phyloP scores from a whole-genome alignment of 2,329 filamentous ascomycete species.

The Chrysoporthe cubensis region DNA sequence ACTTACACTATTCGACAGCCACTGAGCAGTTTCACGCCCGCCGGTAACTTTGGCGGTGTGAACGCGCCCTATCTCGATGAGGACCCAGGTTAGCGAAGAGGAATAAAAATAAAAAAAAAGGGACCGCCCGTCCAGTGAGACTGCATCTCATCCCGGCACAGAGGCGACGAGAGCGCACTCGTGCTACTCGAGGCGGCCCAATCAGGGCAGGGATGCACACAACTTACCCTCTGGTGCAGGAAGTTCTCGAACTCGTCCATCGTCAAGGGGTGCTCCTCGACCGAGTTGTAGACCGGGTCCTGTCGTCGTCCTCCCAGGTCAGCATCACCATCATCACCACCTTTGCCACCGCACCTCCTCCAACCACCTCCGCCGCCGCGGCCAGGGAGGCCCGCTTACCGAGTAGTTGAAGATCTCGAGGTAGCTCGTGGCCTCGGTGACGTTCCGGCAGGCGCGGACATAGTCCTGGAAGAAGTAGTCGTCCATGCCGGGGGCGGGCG shows the following conservation, averaged over 20 bases:
- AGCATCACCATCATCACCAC: not conserved
- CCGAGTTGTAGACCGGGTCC: conserved; percentile 54
- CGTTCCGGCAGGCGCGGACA: conserved; percentile 51
- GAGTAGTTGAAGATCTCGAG: conserved; percentile 64
- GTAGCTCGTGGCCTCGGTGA: conserved; percentile 58
- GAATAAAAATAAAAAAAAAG: no score
- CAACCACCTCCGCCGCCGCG: no score
- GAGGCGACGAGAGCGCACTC: no score
- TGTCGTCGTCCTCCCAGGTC: conserved; percentile 33
- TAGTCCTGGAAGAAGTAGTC: conserved; percentile 60
- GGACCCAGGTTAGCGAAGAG: conserved; percentile 25
- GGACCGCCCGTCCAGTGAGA: no score
- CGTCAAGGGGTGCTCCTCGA: conserved; percentile 56
- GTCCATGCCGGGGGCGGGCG: conserved; percentile 49
- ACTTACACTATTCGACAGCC: conserved; percentile 61
- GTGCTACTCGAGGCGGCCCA: not conserved
- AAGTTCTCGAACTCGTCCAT: conserved; percentile 63
- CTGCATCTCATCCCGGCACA: no score
- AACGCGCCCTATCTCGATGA: conserved; percentile 53
- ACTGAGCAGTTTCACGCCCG: conserved; percentile 50
- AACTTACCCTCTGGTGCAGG: conserved; percentile 51
- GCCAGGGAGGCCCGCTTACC: no score
- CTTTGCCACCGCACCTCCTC: not conserved
- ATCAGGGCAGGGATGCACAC: no score
- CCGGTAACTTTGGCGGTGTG: conserved; percentile 47